A percentile compares a stretch with the other conserved stretches of the same genome.
Evolutionary conservation across 441 rosid genomes (phyloP).

Genomic region (Pelargonium exstipulatum): DNA sequence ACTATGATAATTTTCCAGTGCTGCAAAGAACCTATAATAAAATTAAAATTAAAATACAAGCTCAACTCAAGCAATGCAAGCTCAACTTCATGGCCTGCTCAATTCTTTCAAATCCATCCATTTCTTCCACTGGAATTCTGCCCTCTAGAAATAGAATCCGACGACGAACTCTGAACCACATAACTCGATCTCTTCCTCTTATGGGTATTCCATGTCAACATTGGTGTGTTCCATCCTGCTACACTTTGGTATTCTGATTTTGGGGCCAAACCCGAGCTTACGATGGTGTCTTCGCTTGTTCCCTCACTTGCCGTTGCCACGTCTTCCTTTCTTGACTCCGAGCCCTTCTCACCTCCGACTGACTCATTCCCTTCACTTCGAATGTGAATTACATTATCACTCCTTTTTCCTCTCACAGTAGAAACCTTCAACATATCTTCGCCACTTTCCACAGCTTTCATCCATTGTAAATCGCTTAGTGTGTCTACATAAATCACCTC

Average conservation of each 20-base stretch:
- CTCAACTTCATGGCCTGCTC: too few species aligned
- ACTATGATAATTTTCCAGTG: too few species aligned
- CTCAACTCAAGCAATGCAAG: too few species aligned
- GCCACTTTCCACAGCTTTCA: slow-evolving; percentile 90
- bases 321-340: slow-evolving; percentile 15
- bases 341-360: neutral
- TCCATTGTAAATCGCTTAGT: slow-evolving; percentile 77
- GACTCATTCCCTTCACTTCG: neutral
- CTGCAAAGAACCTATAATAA: too few species aligned
- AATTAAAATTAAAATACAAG: too few species aligned
- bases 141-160: slow-evolving; percentile 56
- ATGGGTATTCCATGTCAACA: slow-evolving; percentile 72
- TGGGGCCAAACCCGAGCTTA: neutral
- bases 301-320: slow-evolving; percentile 16
- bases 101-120: slow-evolving; percentile 26
- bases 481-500: slow-evolving; percentile 75
- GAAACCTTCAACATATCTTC: slow-evolving; percentile 45
- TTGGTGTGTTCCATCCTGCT: slow-evolving; percentile 39
- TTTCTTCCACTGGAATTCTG: slow-evolving; percentile 60
- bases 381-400: slow-evolving; percentile 7
- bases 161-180: slow-evolving; percentile 54
- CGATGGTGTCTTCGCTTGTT: slow-evolving; percentile 16
- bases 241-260: slow-evolving; percentile 32
- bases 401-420: slow-evolving; percentile 31
- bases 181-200: slow-evolving; percentile 87